Evolutionary conservation across 805 yeast genomes (phyloP).

Genomic region (Lipomyces yamanashiensis): DNA sequence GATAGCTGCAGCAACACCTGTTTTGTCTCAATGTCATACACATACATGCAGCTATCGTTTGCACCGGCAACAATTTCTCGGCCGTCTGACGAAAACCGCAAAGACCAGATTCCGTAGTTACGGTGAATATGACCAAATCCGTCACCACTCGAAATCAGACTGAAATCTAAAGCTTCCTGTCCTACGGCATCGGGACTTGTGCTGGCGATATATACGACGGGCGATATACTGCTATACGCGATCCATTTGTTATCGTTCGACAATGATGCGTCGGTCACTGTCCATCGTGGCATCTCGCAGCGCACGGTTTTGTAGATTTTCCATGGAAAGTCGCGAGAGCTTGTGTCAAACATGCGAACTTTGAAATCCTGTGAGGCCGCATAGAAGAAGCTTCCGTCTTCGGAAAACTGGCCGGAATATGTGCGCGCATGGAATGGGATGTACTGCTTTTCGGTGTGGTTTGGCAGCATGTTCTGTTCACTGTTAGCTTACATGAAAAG

Average conservation of each 20-base stretch:
- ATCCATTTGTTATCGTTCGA: conserved; percentile 38
- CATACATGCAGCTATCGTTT: conserved; percentile 28
- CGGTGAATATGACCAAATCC: conserved; percentile 9
- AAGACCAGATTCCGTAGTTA: conserved; percentile 37
- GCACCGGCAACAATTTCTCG: conserved; percentile 41
- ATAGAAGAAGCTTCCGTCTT: conserved; percentile 40
- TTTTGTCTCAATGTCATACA: conserved; percentile 38
- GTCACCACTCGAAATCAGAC: conserved; percentile 5
- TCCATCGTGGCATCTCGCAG: conserved; percentile 39
- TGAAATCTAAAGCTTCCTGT: conserved; percentile 29
- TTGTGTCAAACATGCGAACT: conserved; percentile 37
- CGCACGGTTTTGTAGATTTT: conserved; percentile 32
- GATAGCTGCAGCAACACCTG: conserved; percentile 22
- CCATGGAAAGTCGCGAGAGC: conserved; percentile 34
- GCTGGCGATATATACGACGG: conserved; percentile 37
- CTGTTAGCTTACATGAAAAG: not conserved
- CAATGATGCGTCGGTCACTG: conserved; percentile 41
- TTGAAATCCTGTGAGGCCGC: conserved; percentile 40
- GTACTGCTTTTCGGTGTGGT: conserved; percentile 7
- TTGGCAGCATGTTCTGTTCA: conserved; percentile 29
- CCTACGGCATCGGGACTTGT: conserved; percentile 33
- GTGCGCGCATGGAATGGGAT: conserved; percentile 36
- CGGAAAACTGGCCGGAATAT: conserved; percentile 43
- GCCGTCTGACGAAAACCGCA: conserved; percentile 39
- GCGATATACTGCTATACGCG: conserved; percentile 38